Conservation (phyloP, 257 asterid genomes). For the Solanum chaucha region DNA sequence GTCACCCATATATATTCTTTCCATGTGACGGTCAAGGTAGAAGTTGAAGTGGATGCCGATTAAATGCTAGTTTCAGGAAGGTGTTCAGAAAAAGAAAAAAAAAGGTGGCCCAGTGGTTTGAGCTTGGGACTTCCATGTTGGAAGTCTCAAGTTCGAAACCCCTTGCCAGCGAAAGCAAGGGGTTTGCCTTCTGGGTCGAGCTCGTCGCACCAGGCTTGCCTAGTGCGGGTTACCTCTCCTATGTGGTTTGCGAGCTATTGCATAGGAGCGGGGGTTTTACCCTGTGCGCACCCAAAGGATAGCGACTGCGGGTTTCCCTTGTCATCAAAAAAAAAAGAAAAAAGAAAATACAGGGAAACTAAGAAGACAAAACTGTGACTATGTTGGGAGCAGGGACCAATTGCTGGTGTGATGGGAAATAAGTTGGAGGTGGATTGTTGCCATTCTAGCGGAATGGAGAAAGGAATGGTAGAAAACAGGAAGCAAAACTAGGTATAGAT, state of each 20-base stretch:
- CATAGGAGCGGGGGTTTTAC: no score
- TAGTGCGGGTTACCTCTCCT: no score
- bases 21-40: background rate
- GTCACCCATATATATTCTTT: background rate
- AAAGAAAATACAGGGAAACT: no score
- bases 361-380: background rate
- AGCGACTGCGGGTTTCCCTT: no score
- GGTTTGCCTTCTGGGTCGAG: no score
- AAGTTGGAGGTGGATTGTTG: background rate
- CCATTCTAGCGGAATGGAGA: background rate
- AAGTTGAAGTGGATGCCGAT: background rate
- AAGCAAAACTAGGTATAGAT: background rate
- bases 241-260: no score
- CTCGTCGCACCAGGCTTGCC: no score
- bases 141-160: no score
- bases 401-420: background rate
- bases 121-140: no score
- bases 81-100: background rate
- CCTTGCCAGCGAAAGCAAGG: no score
- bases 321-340: no score
- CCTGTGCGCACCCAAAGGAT: no score
- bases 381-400: background rate
- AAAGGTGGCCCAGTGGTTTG: background rate
- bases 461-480: background rate
- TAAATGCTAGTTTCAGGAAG: background rate